phyloP scores from a whole-genome alignment of 805 yeast species.

The Alloascoidea hylecoeti region DNA sequence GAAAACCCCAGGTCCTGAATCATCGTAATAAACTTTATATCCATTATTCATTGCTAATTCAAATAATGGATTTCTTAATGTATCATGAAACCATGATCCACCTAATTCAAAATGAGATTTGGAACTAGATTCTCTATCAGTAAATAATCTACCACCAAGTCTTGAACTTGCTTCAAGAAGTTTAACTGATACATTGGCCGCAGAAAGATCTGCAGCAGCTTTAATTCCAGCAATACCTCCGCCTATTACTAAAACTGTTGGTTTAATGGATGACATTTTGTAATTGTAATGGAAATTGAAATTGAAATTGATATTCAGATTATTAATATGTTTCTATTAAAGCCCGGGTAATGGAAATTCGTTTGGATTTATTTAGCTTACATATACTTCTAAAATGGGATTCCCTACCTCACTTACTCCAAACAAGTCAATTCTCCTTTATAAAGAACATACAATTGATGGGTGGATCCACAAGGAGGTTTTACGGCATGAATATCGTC shows the following conservation, averaged over 20 bases:
- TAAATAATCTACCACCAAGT: slow-evolving; percentile 47
- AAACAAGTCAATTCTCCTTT: too few species aligned
- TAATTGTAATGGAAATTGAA: too few species aligned
- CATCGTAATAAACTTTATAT: slow-evolving; percentile 29
- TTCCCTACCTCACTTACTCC: too few species aligned
- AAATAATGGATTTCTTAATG: slow-evolving; percentile 52
- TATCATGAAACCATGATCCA: slow-evolving; percentile 87
- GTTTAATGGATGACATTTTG: too few species aligned
- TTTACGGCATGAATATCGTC: too few species aligned
- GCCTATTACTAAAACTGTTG: slow-evolving; percentile 48
- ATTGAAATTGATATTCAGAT: too few species aligned
- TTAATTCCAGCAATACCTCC: slow-evolving; percentile 75
- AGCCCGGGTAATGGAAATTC: too few species aligned
- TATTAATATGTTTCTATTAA: too few species aligned
- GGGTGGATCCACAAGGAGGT: too few species aligned
- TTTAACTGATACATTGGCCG: slow-evolving; percentile 28
- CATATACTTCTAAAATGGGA: too few species aligned
- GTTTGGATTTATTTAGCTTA: too few species aligned
- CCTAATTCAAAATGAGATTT: slow-evolving; percentile 52
- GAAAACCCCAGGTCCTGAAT: slow-evolving; percentile 20
- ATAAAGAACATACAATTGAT: too few species aligned
- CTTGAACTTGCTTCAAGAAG: slow-evolving; percentile 55
- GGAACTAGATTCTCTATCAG: slow-evolving; percentile 6
- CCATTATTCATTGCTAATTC: slow-evolving; percentile 24
- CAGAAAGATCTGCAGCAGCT: slow-evolving; percentile 42